Conservation (phyloP, 2,329 filamentous ascomycete species). For the Nemania abortiva region DNA sequence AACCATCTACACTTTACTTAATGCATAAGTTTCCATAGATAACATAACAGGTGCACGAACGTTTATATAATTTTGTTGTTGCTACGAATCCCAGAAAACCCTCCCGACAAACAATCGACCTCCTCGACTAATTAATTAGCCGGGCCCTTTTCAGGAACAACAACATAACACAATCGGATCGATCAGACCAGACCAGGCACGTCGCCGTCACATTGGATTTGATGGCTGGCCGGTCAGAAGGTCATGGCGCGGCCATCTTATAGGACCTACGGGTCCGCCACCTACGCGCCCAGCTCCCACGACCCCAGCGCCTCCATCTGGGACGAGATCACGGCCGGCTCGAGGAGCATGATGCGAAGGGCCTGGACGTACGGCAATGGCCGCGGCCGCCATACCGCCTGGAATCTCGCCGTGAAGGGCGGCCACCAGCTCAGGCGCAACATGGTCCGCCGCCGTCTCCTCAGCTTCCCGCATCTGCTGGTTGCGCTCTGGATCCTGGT, state of each 20-base stretch:
- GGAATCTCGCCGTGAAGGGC: conserved; percentile 48
- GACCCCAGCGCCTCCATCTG: conserved; percentile 52
- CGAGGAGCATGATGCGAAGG: conserved; percentile 48
- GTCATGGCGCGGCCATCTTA: conserved; percentile 55
- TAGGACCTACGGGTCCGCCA: conserved; percentile 49
- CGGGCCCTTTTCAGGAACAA: too few species aligned
- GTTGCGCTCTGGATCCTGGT: conserved; percentile 80
- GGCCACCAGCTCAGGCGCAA: conserved; percentile 58
- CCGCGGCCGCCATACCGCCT: conserved; percentile 55
- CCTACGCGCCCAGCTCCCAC: conserved; percentile 40
- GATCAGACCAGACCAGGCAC: conserved; percentile 5
- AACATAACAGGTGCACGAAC: too few species aligned
- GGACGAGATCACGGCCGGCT: conserved; percentile 53
- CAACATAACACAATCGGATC: neutral
- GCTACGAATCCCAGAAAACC: too few species aligned
- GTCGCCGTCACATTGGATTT: conserved; percentile 22
- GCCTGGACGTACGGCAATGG: conserved; percentile 58
- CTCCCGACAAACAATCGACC: too few species aligned
- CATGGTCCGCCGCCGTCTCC: conserved; percentile 62
- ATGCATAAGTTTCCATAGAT: too few species aligned
- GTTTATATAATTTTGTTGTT: too few species aligned
- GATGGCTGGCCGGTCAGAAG: conserved; percentile 48
- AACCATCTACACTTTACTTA: too few species aligned
- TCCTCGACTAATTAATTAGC: too few species aligned
- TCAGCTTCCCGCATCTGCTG: conserved; percentile 75